Conservation (phyloP, 2,329 filamentous ascomycete species). For the Fusarium phyllophilum region DNA sequence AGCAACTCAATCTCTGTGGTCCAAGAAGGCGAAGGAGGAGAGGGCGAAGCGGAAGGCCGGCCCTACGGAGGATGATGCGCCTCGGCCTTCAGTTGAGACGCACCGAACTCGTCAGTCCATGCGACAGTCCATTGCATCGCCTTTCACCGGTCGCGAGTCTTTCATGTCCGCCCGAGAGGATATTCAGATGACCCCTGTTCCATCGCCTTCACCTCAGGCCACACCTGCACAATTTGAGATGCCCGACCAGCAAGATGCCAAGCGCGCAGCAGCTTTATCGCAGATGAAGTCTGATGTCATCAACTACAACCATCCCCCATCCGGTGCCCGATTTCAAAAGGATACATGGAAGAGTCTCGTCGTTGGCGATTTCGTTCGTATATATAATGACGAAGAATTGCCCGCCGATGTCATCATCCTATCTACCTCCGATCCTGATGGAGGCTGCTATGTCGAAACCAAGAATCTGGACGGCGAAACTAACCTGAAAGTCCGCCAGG, state of each 20-base stretch:
- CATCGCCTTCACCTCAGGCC: constrained; percentile 73
- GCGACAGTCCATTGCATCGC: constrained; percentile 57
- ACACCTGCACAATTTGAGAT: constrained; percentile 50
- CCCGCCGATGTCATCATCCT: constrained; percentile 93
- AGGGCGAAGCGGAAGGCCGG: constrained; percentile 58
- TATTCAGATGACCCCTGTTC: constrained; percentile 96
- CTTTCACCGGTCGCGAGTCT: constrained; percentile 64
- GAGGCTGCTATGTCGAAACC: constrained; percentile 96
- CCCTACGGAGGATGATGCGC: constrained; percentile 56
- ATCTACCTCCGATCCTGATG: constrained; percentile 92
- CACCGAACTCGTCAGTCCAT: constrained; percentile 48
- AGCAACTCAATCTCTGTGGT: constrained; percentile 59
- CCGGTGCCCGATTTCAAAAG: constrained; percentile 86
- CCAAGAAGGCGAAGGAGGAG: constrained; percentile 60
- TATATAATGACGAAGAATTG: constrained; percentile 96
- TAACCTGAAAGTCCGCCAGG: constrained; percentile 93
- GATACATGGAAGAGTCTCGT: constrained; percentile 96
- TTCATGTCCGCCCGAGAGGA: constrained; percentile 70
- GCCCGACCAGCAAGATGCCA: constrained; percentile 50
- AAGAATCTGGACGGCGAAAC: constrained; percentile 99
- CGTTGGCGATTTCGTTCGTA: constrained; percentile 94
- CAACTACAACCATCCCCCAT: constrained; percentile 72
- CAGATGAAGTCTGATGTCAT: constrained; percentile 70
- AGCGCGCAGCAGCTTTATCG: constrained; percentile 52
- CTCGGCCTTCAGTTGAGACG: constrained; percentile 67